A percentile compares a stretch with the other conserved stretches of the same genome.
Evolutionary conservation across 2,329 filamentous ascomycete genomes (phyloP).

Genomic region (Epichloe baconii): DNA sequence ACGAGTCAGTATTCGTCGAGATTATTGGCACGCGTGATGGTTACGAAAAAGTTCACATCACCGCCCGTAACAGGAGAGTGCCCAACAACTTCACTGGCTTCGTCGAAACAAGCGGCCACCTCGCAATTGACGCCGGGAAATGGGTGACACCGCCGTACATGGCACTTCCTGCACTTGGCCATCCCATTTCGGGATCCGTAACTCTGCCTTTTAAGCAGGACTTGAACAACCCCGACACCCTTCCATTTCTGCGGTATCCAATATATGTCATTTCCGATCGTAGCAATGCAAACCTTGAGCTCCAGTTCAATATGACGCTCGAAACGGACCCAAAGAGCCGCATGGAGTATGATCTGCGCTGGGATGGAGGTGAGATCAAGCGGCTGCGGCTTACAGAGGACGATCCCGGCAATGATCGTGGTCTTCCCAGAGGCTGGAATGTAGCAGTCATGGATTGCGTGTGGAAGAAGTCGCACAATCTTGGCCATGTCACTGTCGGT

Average conservation of each 20-base stretch:
- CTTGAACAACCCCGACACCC: slow-evolving; percentile 8
- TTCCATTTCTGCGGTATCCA: slow-evolving; percentile 16
- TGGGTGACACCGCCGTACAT: slow-evolving; percentile 14
- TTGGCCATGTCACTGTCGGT: slow-evolving; percentile 13
- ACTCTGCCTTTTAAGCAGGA: slow-evolving; percentile 9
- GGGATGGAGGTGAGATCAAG: slow-evolving; percentile 27
- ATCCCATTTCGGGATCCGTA: slow-evolving; percentile 11
- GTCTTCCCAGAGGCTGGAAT: slow-evolving; percentile 34
- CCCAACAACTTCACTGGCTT: slow-evolving; percentile 23
- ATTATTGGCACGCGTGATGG: slow-evolving; percentile 23
- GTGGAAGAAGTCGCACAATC: slow-evolving; percentile 29
- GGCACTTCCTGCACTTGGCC: slow-evolving; percentile 19
- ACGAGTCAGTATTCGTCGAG: slow-evolving; percentile 27
- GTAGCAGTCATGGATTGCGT: slow-evolving; percentile 34
- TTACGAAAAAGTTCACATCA: slow-evolving; percentile 23
- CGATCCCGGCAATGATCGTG: slow-evolving; percentile 15
- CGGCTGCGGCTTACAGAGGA: slow-evolving; percentile 19
- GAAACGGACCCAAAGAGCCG: slow-evolving; percentile 36
- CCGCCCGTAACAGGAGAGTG: slow-evolving; percentile 9
- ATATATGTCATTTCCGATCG: slow-evolving; percentile 18
- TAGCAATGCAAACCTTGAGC: slow-evolving; percentile 13
- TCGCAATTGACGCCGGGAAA: slow-evolving; percentile 21
- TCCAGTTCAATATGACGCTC: slow-evolving; percentile 28
- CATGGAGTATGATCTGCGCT: slow-evolving; percentile 35
- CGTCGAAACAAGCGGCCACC: slow-evolving; percentile 19